Percentiles rank a stretch among this genome's conserved stretches.
Conservation (phyloP, 371 early-diverging fungal genomes). For the Lichtheimia hyalospora region DNA sequence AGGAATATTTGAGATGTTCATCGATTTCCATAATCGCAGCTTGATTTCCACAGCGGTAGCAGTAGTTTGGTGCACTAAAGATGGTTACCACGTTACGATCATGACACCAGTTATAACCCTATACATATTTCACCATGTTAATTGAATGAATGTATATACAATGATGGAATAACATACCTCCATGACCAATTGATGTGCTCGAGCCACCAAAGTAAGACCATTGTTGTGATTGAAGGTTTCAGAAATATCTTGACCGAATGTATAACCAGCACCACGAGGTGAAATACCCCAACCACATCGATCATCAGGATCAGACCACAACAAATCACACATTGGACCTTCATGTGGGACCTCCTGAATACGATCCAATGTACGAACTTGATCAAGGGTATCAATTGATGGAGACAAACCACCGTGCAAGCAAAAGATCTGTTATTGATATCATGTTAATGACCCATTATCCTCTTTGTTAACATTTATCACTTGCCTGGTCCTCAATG, state of each 20-base stretch:
- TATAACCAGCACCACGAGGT: constrained; percentile 98
- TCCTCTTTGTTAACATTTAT: not conserved
- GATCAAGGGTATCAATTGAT: constrained; percentile 95
- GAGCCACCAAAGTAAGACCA: constrained; percentile 88
- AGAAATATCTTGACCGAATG: constrained; percentile 97
- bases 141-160: not conserved
- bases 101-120: constrained; percentile 97
- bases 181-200: constrained; percentile 97
- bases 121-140: constrained; percentile 13
- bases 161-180: constrained; percentile 25
- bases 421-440: constrained; percentile 75
- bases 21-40: constrained; percentile 98
- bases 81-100: constrained; percentile 99
- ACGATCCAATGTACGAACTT: constrained; percentile 96
- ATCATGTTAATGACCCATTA: not conserved
- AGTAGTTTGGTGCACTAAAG: constrained; percentile 99
- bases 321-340: constrained; percentile 96
- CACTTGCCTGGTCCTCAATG: constrained; percentile 47
- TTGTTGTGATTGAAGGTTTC: constrained; percentile 98
- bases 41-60: constrained; percentile 99
- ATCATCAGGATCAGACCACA: constrained; percentile 99
- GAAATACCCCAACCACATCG: constrained; percentile 97
- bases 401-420: constrained; percentile 99
- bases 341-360: constrained; percentile 99
- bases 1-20: constrained; percentile 90